These are phyloP conservation scores for Cokeromyces recurvatus DNA, from an alignment of 371 early-diverging fungal species.

Conservation along the genomic window DNA sequence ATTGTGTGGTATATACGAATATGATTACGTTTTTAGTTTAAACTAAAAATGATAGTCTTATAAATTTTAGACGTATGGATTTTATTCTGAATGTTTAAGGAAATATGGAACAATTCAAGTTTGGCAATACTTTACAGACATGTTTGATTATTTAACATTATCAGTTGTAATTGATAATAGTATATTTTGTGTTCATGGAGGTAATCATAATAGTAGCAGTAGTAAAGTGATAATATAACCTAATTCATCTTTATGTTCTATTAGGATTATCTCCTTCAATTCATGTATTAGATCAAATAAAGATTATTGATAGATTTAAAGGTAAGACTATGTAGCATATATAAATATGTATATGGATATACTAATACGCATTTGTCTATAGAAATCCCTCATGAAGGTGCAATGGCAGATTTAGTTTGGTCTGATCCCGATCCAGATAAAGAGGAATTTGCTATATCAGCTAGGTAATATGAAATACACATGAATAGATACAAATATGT, in stretches of 20 bases:
- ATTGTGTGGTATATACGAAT: no score
- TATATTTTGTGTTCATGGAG: constrained; percentile 97
- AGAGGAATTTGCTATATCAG: constrained; percentile 81
- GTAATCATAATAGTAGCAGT: constrained; percentile 37
- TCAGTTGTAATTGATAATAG: constrained; percentile 89
- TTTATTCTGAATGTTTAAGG: constrained; percentile 93
- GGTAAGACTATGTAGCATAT: constrained; percentile 46
- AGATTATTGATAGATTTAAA: constrained; percentile 83
- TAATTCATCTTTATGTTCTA: no score
- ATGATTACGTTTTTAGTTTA: no score
- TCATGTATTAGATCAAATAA: constrained; percentile 90
- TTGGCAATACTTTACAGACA: constrained; percentile 93
- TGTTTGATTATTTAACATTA: constrained; percentile 93
- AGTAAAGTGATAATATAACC: background rate
- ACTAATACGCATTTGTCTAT: no score
- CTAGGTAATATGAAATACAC: constrained; percentile 67
- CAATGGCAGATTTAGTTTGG: constrained; percentile 99
- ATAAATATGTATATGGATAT: no score
- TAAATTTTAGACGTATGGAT: constrained; percentile 84
- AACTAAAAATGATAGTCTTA: no score
- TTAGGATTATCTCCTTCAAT: constrained; percentile 87
- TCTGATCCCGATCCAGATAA: constrained; percentile 90
- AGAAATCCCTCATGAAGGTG: constrained; percentile 98
- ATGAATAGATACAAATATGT: no score
- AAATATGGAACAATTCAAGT: constrained; percentile 86